Evolutionary conservation across 176 grass and related monocot species (phyloP).

Genomic region (Saccharum spontaneum): DNA sequence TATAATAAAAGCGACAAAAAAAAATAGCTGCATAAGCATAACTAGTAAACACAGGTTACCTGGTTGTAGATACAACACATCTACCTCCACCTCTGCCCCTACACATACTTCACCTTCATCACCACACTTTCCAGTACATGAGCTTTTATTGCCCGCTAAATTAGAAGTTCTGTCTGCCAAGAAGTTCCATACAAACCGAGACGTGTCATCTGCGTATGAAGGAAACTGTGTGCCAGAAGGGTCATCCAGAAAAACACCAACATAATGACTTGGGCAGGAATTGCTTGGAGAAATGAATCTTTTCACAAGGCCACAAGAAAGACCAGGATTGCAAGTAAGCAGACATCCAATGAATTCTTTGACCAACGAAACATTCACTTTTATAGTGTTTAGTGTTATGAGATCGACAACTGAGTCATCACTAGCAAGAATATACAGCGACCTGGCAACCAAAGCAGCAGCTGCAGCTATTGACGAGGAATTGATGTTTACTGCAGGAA

Average conservation of each 20-base stretch:
- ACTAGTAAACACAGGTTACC: slow-evolving; percentile 42
- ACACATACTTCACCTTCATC: slow-evolving; percentile 61
- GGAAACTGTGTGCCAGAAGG: slow-evolving; percentile 55
- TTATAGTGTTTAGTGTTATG: slow-evolving; percentile 81
- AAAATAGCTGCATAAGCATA: slow-evolving; percentile 1
- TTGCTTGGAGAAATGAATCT: slow-evolving; percentile 72
- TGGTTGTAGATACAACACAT: slow-evolving; percentile 86
- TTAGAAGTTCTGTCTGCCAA: slow-evolving; percentile 66
- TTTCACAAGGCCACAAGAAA: slow-evolving; percentile 76
- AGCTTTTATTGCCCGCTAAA: slow-evolving; percentile 38
- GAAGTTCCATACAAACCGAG: slow-evolving; percentile 96
- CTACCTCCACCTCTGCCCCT: slow-evolving; percentile 69
- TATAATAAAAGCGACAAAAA: neutral
- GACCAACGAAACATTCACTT: slow-evolving; percentile 84
- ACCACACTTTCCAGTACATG: slow-evolving; percentile 70
- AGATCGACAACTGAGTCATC: slow-evolving; percentile 59
- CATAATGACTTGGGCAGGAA: slow-evolving; percentile 84
- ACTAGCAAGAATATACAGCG: slow-evolving; percentile 78
- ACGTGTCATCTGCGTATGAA: slow-evolving; percentile 78
- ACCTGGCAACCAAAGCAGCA: slow-evolving; percentile 72
- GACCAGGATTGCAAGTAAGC: slow-evolving; percentile 78
- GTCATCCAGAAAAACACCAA: slow-evolving; percentile 84
- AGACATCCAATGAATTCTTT: slow-evolving; percentile 77
- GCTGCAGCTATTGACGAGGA: slow-evolving; percentile 81
- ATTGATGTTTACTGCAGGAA: slow-evolving; percentile 75